Percentiles rank a stretch among this genome's conserved stretches.
Conservation (phyloP, 495 filamentous ascomycete genomes). For the Chaetomium fimeti region DNA sequence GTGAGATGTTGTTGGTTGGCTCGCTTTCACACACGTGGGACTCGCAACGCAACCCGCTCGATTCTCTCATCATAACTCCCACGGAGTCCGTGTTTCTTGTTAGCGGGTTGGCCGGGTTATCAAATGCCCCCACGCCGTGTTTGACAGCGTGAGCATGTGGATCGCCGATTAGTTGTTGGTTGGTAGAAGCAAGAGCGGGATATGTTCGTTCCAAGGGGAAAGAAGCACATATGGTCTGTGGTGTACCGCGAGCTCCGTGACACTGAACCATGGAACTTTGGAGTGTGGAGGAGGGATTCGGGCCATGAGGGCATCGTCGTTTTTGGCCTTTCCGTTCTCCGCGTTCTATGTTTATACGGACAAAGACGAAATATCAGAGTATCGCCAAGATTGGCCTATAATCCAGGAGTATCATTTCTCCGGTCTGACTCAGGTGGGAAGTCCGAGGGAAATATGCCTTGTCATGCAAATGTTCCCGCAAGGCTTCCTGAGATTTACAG, state of each 20-base stretch:
- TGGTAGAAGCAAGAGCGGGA: too few relatives aligned
- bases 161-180: not conserved
- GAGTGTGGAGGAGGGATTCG: too few relatives aligned
- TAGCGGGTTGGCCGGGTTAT: not conserved
- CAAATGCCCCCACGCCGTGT: not conserved
- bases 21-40: not conserved
- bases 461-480: not conserved
- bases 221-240: too few relatives aligned
- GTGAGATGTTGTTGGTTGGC: not conserved
- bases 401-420: constrained; percentile 2
- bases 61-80: not conserved
- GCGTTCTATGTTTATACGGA: too few relatives aligned
- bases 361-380: too few relatives aligned
- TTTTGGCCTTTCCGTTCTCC: not conserved
- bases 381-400: not conserved
- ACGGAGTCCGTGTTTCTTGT: not conserved
- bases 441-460: not conserved
- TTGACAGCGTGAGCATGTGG: not conserved
- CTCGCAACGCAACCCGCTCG: not conserved
- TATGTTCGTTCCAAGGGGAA: too few relatives aligned
- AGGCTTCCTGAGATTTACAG: not conserved
- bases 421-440: not conserved
- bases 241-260: too few relatives aligned
- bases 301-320: not conserved
- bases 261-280: too few relatives aligned